Evolutionary conservation across 805 yeast species (phyloP).

Genomic region (Yarrowia yakushimensis): DNA sequence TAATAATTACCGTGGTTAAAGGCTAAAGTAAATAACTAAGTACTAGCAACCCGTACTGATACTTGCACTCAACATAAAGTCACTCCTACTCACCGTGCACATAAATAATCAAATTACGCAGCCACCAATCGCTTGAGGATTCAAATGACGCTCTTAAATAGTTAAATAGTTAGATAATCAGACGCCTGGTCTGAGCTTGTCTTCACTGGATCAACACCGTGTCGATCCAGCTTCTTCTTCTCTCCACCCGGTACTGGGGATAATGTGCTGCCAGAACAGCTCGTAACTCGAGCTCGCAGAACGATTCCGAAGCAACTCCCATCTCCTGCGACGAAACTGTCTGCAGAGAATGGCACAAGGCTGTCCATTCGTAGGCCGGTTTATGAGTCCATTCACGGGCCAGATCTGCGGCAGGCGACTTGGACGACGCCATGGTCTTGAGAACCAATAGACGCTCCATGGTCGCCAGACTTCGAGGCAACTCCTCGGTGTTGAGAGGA

Average conservation of each 20-base stretch:
- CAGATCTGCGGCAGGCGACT: background rate
- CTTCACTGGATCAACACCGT: background rate
- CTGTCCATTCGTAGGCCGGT: background rate
- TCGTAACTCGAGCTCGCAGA: conserved; percentile 4
- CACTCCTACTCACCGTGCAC: no score
- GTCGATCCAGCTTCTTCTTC: background rate
- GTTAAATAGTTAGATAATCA: background rate
- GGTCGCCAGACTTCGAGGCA: background rate
- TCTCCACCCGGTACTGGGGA: background rate
- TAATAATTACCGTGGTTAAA: no score
- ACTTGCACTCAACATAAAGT: no score
- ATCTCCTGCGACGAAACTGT: background rate
- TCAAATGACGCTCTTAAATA: background rate
- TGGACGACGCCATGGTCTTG: background rate
- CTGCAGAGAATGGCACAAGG: background rate
- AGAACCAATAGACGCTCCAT: background rate
- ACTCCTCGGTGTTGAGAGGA: conserved; percentile 10
- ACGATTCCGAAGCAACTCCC: background rate
- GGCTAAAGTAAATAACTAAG: no score
- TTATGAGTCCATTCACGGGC: background rate
- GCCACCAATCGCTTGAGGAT: background rate
- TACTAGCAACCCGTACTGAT: no score
- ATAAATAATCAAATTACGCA: background rate
- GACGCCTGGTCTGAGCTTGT: no score
- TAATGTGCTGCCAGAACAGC: background rate